Conservation (phyloP, 768 basidiomycete genomes). For the Royoungia palumana region DNA sequence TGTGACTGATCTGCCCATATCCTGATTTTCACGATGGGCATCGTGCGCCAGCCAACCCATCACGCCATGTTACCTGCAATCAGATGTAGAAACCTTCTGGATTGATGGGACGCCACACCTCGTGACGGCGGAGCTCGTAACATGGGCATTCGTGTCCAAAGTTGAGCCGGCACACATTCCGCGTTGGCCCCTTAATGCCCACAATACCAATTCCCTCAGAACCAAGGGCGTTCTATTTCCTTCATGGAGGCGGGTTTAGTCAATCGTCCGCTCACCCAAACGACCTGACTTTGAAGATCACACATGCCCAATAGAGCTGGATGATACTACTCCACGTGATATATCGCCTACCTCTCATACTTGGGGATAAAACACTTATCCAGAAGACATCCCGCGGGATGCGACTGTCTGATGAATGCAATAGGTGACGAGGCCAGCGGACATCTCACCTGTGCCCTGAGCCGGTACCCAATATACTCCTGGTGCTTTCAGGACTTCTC, state of each 20-base stretch:
- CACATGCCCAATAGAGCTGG: constrained; percentile 46
- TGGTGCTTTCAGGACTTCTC: constrained; percentile 45
- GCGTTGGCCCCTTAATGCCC: constrained; percentile 41
- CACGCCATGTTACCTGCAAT: constrained; percentile 7
- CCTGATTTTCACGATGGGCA: neutral
- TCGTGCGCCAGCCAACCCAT: constrained; percentile 7
- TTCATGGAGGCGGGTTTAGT: constrained; percentile 65
- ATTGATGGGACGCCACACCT: constrained; percentile 32
- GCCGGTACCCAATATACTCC: constrained; percentile 46
- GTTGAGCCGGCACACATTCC: constrained; percentile 45
- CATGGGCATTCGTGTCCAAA: constrained; percentile 29
- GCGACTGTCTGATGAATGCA: constrained; percentile 59
- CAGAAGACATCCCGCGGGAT: constrained; percentile 69
- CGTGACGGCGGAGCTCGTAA: constrained; percentile 29
- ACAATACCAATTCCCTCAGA: constrained; percentile 38
- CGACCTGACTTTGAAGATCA: constrained; percentile 43
- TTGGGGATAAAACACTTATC: constrained; percentile 44
- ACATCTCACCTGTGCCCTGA: constrained; percentile 63
- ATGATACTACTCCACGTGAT: constrained; percentile 54
- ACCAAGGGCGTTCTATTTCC: constrained; percentile 55
- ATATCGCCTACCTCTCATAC: constrained; percentile 61
- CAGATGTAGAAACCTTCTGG: constrained; percentile 27
- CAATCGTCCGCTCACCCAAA: constrained; percentile 56
- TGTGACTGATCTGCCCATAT: neutral
- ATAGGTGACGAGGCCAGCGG: constrained; percentile 73